Evolutionary conservation across 345 rosid genomes (phyloP).

Genomic region (Litchi chinensis): DNA sequence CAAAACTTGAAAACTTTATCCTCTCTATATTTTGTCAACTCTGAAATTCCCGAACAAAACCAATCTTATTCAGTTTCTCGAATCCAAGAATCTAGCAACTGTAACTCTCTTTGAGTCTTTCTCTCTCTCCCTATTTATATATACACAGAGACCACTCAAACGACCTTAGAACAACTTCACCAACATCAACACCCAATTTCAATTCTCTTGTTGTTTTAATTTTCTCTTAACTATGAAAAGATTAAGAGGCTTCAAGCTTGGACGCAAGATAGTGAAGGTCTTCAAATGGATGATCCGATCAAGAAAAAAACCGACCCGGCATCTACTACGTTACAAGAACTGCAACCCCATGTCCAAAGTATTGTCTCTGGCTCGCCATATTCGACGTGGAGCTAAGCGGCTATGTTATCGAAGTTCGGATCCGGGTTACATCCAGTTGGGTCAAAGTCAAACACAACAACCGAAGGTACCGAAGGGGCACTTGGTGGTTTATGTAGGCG

Average conservation of each 20-base stretch:
- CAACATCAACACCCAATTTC: not conserved
- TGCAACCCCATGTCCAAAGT: slow-evolving; percentile 42
- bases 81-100: not conserved
- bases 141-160: not conserved
- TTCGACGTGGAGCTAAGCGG: slow-evolving; percentile 46
- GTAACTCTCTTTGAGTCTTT: not conserved
- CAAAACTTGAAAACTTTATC: not conserved
- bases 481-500: slow-evolving; percentile 77
- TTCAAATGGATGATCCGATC: slow-evolving; percentile 48
- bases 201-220: not conserved
- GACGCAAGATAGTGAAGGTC: slow-evolving; percentile 46
- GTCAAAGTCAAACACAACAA: slow-evolving; percentile 27
- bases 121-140: not conserved
- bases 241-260: slow-evolving; percentile 56
- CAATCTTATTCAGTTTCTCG: slow-evolving; percentile 3
- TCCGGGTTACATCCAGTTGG: slow-evolving; percentile 44
- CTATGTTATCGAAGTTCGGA: slow-evolving; percentile 29
- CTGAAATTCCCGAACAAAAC: not conserved
- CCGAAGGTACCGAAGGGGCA: slow-evolving; percentile 70
- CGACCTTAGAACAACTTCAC: not conserved
- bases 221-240: slow-evolving; percentile 36
- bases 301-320: slow-evolving; percentile 29
- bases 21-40: not conserved
- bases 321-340: not conserved
- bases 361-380: slow-evolving; percentile 34